These are phyloP conservation scores for Endogone sp. DNA, from an alignment of 192 early-diverging fungal species.

Conservation along the genomic window DNA sequence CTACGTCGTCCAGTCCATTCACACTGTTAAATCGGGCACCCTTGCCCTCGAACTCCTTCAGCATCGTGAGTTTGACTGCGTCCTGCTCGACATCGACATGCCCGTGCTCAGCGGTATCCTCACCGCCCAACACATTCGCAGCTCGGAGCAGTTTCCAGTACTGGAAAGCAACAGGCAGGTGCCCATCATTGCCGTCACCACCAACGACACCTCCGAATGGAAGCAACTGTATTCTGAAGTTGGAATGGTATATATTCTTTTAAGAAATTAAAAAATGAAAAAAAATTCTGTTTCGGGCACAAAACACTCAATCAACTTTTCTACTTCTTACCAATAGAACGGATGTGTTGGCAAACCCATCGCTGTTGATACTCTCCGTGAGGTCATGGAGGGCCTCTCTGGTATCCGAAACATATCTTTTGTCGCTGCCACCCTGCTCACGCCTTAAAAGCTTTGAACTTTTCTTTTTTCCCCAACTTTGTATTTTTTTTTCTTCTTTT, in stretches of 20 bases:
- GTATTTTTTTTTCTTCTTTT: too few relatives aligned
- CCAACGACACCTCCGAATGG: slow-evolving; percentile 49
- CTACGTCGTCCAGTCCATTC: slow-evolving; percentile 34
- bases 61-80: slow-evolving; percentile 45
- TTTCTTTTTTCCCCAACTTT: too few relatives aligned
- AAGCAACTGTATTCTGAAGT: slow-evolving; percentile 43
- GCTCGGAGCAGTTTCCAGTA: slow-evolving; percentile 23
- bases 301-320: too few relatives aligned
- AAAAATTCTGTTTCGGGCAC: too few relatives aligned
- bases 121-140: slow-evolving; percentile 53
- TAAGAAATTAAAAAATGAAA: too few relatives aligned
- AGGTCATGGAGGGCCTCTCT: slow-evolving; percentile 25
- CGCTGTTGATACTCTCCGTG: slow-evolving; percentile 25
- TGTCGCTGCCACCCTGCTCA: not conserved
- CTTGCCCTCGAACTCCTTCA: slow-evolving; percentile 43
- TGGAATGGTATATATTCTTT: slow-evolving; percentile 42
- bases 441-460: not conserved
- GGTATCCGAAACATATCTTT: not conserved
- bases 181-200: slow-evolving; percentile 65
- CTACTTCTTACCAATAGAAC: slow-evolving; percentile 12
- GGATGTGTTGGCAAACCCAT: slow-evolving; percentile 54
- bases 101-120: slow-evolving; percentile 58
- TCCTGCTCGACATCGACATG: slow-evolving; percentile 73
- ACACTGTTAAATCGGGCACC: slow-evolving; percentile 43
- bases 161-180: slow-evolving; percentile 46